Evolutionary conservation across 257 asterid genomes (phyloP), one percentile per base, ranked within the genome.

Genomic region (Solanum sparsipilum): DNA sequence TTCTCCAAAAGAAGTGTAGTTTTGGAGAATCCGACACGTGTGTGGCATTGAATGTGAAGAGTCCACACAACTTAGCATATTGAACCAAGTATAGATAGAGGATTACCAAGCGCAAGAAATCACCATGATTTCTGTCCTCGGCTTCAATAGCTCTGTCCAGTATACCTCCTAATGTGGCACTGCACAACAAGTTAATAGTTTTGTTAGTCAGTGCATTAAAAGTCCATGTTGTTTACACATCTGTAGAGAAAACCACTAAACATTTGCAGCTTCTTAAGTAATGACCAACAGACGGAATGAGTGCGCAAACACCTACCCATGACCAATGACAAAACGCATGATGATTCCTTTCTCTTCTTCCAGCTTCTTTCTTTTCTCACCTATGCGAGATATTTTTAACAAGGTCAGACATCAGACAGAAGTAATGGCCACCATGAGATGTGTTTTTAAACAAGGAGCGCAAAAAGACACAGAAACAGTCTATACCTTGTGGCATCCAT

Each of bases 401-500:
- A 29, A 82, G 31, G 85, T 82, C 12, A 29, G 31, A 18, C 32
- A 82, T 16, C 85, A 48, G 31, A 82, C 6, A 48, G 85, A 82
- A 16, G 21, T 6, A 82, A 9, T 18, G 68, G 41, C 68, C 10
- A 13, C 20, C 27, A 9, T 7, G 23, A 81, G 85, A 46, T 29
- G 85, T 1, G 70, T 46, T 46, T 9, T 9, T 81, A 46, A 81
- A 9, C 85, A 48, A 46, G 39, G 63, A 79, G 39, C 1, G 39
- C 5, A 15, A 15, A 88, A 67, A 3, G 7, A 41, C 74, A 15
- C 9, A 23, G 18, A 84, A 74, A 88, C 12, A 78, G 27, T 11
- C 3, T 67, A 84, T 38, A 95, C 99, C 98, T 95, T 94, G 96
- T n/a, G 98, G 98, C 98, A 95, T 94, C 99, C 99, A 96, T 2